phyloP scores from a whole-genome alignment of 768 basidiomycete genomes.

The Kondoa malvinella region DNA sequence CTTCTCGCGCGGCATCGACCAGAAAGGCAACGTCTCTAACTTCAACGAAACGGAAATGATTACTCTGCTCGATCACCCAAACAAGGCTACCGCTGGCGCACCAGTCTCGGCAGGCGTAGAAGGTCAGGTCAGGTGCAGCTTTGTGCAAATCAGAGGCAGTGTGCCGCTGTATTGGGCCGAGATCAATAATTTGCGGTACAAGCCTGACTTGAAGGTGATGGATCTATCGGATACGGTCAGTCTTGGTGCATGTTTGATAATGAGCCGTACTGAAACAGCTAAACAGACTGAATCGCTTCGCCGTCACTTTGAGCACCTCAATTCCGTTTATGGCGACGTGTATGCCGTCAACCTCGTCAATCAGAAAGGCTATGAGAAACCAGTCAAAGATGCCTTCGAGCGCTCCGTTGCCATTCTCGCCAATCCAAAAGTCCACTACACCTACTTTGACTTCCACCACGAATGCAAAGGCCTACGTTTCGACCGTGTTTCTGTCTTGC shows the following conservation, averaged over 20 bases:
- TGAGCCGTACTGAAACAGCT: not conserved
- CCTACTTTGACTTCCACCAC: conserved; percentile 93
- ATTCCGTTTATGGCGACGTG: conserved; percentile 57
- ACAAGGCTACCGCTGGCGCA: conserved; percentile 15
- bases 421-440: conserved; percentile 56
- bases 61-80: conserved; percentile 47
- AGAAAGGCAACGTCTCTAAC: conserved; percentile 78
- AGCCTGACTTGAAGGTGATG: conserved; percentile 93
- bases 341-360: conserved; percentile 81
- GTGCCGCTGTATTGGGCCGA: conserved; percentile 94
- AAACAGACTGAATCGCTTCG: conserved; percentile 51
- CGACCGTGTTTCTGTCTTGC: conserved; percentile 70
- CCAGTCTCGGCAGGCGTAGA: conserved; percentile 23
- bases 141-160: conserved; percentile 84
- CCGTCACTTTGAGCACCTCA: conserved; percentile 56
- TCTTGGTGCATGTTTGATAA: conserved; percentile 9
- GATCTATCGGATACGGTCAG: conserved; percentile 68
- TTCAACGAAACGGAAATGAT: conserved; percentile 98
- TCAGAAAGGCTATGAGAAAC: conserved; percentile 77
- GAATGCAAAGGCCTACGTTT: conserved; percentile 90
- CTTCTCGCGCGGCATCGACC: conserved; percentile 83
- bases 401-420: conserved; percentile 49
- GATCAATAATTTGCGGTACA: conserved; percentile 83
- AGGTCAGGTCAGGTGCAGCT: conserved; percentile 44
- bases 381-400: conserved; percentile 90